phyloP scores from a whole-genome alignment of 305 asterid species.

The Ajuga reptans region DNA sequence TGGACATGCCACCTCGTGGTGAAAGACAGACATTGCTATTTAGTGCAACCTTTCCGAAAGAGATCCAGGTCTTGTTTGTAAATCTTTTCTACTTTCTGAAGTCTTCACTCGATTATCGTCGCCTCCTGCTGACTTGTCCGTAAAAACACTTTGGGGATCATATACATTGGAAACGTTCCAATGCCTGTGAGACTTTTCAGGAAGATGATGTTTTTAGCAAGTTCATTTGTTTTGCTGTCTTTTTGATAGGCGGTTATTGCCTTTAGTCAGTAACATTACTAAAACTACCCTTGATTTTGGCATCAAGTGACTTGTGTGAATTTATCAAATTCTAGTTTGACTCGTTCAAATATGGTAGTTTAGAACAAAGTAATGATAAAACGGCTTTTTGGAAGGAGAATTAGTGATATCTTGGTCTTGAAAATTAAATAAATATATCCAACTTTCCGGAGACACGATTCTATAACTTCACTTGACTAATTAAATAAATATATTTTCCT shows the following conservation, averaged over 20 bases:
- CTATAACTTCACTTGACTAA: too few relatives aligned
- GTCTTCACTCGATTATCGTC: not conserved
- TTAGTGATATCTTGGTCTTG: too few relatives aligned
- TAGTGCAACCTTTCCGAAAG: slow-evolving; percentile 87
- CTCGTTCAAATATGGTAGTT: not conserved
- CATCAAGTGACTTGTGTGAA: too few relatives aligned
- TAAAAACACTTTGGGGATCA: not conserved
- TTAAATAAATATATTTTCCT: too few relatives aligned
- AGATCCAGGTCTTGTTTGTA: slow-evolving; percentile 55
- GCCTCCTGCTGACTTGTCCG: not conserved
- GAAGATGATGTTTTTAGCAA: too few relatives aligned
- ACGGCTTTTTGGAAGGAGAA: too few relatives aligned
- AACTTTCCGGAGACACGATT: too few relatives aligned
- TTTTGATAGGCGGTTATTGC: too few relatives aligned
- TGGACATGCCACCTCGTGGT: slow-evolving; percentile 87
- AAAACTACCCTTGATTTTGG: too few relatives aligned
- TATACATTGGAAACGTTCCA: not conserved
- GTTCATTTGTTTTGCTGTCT: too few relatives aligned
- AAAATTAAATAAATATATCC: too few relatives aligned
- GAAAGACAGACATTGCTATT: slow-evolving; percentile 81
- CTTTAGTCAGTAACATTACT: too few relatives aligned
- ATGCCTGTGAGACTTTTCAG: not conserved
- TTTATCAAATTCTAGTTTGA: not conserved
- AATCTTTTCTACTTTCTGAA: not conserved
- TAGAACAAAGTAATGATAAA: not conserved